These are phyloP conservation scores for Cutaneotrichosporon dermatis DNA, from an alignment of 1,284 basidiomycete genomes.

Conservation along the genomic window DNA sequence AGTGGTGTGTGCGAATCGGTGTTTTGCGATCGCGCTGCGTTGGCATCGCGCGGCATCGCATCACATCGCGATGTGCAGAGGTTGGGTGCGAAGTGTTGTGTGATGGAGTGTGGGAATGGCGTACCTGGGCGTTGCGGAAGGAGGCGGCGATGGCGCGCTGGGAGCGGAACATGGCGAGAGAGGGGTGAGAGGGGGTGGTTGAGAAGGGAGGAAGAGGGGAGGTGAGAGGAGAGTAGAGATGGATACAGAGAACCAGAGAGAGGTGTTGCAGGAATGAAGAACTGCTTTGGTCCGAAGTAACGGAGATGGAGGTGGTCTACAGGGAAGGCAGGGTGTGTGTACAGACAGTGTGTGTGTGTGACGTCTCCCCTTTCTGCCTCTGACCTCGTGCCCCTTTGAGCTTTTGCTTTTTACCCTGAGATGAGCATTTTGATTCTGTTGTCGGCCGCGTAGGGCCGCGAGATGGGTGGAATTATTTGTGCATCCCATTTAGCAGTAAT, in stretches of 20 bases:
- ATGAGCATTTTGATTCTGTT: not conserved
- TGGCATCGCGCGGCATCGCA: too few species aligned
- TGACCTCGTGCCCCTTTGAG: too few species aligned
- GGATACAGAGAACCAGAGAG: not conserved
- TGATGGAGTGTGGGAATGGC: not conserved
- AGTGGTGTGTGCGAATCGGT: too few species aligned
- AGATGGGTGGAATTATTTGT: too few species aligned
- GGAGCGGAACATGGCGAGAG: conserved; percentile 5
- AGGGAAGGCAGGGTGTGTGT: too few species aligned
- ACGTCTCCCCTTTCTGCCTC: too few species aligned
- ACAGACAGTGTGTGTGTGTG: too few species aligned
- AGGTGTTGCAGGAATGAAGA: not conserved
- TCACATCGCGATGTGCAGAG: too few species aligned
- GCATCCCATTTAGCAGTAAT: not conserved
- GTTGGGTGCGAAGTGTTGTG: too few species aligned
- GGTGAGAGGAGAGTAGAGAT: not conserved
- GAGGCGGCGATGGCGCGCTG: conserved; percentile 3
- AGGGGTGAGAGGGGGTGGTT: not conserved
- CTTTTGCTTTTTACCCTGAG: not conserved
- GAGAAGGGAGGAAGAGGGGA: not conserved
- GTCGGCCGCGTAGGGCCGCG: conserved; percentile 1
- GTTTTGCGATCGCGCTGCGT: too few species aligned
- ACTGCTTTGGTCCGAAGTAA: too few species aligned
- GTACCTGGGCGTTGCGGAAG: conserved; percentile 5
- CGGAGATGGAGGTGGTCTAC: too few species aligned